Percentiles rank a stretch among this genome's conserved stretches.
Evolutionary conservation across 805 yeast species (phyloP).

Genomic region (Cyberlindnera sargentensis): DNA sequence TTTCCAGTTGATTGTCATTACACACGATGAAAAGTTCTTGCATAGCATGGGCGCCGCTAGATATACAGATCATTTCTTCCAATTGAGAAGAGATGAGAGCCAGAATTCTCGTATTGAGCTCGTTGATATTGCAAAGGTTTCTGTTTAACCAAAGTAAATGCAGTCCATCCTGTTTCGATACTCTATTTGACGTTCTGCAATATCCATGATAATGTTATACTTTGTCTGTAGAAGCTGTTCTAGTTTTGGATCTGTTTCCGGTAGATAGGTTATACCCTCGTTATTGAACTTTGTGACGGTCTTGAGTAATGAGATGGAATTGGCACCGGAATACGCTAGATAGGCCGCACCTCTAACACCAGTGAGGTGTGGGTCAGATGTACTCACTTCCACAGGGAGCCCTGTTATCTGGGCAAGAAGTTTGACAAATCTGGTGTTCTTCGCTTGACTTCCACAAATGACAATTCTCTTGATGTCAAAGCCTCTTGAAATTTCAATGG

Average conservation of each 20-base stretch:
- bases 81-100: constrained; percentile 71
- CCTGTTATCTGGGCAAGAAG: constrained; percentile 24
- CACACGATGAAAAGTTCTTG: constrained; percentile 92
- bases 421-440: constrained; percentile 34
- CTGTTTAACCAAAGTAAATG: constrained; percentile 2
- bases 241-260: constrained; percentile 4
- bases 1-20: constrained; percentile 90
- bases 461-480: constrained; percentile 28
- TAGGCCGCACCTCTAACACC: constrained; percentile 26
- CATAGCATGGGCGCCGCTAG: constrained; percentile 77
- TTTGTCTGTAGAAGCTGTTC: constrained; percentile 19
- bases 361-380: constrained; percentile 15
- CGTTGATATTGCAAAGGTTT: constrained; percentile 37
- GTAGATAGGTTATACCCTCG: not conserved
- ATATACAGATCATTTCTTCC: constrained; percentile 82
- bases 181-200: constrained; percentile 29
- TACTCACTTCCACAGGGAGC: constrained; percentile 16
- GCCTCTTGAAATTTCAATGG: constrained; percentile 26
- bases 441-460: constrained; percentile 50
- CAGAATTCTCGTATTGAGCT: constrained; percentile 73
- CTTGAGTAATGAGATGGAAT: constrained; percentile 6
- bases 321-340: constrained; percentile 14
- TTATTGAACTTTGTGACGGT: constrained; percentile 9
- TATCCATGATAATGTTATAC: constrained; percentile 25
- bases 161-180: constrained; percentile 23